phyloP scores from a whole-genome alignment of 2,329 filamentous ascomycete genomes.

The Fusarium algeriense region DNA sequence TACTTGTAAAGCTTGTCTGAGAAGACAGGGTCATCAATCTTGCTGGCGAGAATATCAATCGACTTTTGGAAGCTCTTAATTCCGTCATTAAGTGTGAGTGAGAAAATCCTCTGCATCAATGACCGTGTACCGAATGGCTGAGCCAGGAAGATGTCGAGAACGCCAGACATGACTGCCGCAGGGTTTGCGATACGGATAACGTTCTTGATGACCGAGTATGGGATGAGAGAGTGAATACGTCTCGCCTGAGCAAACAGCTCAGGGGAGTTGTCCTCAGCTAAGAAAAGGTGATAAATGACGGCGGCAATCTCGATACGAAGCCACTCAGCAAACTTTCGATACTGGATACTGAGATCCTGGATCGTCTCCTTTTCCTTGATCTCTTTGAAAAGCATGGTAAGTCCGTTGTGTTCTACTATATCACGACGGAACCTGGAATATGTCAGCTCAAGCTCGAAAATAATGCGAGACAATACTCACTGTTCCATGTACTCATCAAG shows the following conservation, averaged over 20 bases:
- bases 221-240: slow-evolving; percentile 93
- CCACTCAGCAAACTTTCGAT: slow-evolving; percentile 99
- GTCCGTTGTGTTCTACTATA: slow-evolving; percentile 79
- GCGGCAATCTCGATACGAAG: slow-evolving; percentile 96
- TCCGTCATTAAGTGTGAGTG: slow-evolving; percentile 89
- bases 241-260: slow-evolving; percentile 95
- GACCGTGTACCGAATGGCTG: slow-evolving; percentile 94
- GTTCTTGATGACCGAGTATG: slow-evolving; percentile 94
- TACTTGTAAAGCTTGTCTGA: slow-evolving; percentile 86
- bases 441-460: slow-evolving; percentile 34
- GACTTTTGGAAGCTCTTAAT: slow-evolving; percentile 88
- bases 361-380: slow-evolving; percentile 92
- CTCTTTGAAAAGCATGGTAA: slow-evolving; percentile 92
- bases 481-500: slow-evolving; percentile 98
- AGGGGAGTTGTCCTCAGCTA: slow-evolving; percentile 97
- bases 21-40: slow-evolving; percentile 84
- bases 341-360: slow-evolving; percentile 89
- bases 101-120: slow-evolving; percentile 93
- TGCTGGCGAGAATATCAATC: slow-evolving; percentile 80
- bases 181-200: slow-evolving; percentile 97
- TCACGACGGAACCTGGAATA: slow-evolving; percentile 70
- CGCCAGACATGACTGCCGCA: slow-evolving; percentile 94
- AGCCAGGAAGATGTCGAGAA: slow-evolving; percentile 94
- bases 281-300: slow-evolving; percentile 95
- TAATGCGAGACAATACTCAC: slow-evolving; percentile 58